Percentiles rank a stretch among this genome's conserved stretches.
Conservation (phyloP, 176 grass and related monocot species). For the Dactylis glomerata region DNA sequence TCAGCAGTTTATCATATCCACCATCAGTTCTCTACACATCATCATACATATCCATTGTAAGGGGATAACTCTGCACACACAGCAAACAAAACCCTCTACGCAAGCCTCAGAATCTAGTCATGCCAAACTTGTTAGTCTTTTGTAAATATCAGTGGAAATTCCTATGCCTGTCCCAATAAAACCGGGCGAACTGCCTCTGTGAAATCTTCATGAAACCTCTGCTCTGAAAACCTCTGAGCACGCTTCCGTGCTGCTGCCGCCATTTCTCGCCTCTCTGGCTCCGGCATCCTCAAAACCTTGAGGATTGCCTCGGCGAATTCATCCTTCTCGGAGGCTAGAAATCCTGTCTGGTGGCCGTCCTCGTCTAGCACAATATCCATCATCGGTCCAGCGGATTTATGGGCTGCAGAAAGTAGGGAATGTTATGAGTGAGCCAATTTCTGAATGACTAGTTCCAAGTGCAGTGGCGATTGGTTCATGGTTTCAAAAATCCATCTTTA, state of each 20-base stretch:
- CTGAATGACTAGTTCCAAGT: background rate
- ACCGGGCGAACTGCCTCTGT: conserved; percentile 48
- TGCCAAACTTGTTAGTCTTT: conserved; percentile 2
- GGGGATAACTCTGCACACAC: background rate
- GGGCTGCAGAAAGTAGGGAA: conserved; percentile 38
- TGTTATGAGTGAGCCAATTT: background rate
- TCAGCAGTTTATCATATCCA: background rate
- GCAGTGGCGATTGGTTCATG: background rate
- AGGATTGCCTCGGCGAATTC: conserved; percentile 73
- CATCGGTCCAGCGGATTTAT: conserved; percentile 89
- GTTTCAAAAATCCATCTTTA: background rate
- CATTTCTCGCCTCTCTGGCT: conserved; percentile 61
- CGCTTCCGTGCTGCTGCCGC: conserved; percentile 67
- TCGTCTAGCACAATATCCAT: conserved; percentile 95
- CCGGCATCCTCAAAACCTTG: conserved; percentile 62
- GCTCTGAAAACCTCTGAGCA: conserved; percentile 78
- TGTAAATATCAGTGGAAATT: background rate
- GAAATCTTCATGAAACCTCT: conserved; percentile 71
- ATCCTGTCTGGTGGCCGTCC: conserved; percentile 61
- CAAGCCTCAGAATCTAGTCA: background rate
- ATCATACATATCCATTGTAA: background rate
- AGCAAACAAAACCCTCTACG: background rate
- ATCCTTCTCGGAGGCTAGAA: conserved; percentile 64
- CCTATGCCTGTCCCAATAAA: conserved; percentile 24
- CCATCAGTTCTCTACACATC: background rate